Evolutionary conservation across 2,329 filamentous ascomycete species (phyloP).

Genomic region (Fusarium armeniacum): DNA sequence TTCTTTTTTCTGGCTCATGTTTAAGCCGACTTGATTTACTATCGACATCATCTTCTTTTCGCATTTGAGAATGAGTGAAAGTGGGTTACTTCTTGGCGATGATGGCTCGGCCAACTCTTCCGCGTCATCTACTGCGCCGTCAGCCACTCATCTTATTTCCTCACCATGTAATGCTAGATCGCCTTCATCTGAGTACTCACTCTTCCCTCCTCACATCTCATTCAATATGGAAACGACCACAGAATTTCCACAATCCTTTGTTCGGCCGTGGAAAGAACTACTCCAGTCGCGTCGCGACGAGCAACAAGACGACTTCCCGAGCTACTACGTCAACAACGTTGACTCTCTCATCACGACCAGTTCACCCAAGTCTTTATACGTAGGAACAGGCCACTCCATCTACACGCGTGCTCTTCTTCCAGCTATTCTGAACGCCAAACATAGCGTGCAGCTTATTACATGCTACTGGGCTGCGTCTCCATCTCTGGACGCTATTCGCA

Average conservation of each 20-base stretch:
- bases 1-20: background rate
- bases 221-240: slow-evolving; percentile 21
- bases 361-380: slow-evolving; percentile 61
- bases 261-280: slow-evolving; percentile 56
- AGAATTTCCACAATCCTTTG: slow-evolving; percentile 56
- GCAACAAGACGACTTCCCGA: slow-evolving; percentile 62
- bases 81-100: slow-evolving; percentile 36
- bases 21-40: background rate
- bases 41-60: background rate
- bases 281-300: slow-evolving; percentile 53
- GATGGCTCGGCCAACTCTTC: slow-evolving; percentile 11
- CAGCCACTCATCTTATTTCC: slow-evolving; percentile 6
- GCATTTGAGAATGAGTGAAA: background rate
- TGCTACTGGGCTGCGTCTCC: slow-evolving; percentile 84
- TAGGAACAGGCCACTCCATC: slow-evolving; percentile 71
- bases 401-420: slow-evolving; percentile 70
- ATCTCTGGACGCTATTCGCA: slow-evolving; percentile 69
- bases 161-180: background rate
- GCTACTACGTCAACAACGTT: slow-evolving; percentile 61
- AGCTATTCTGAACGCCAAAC: slow-evolving; percentile 70
- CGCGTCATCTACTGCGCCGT: slow-evolving; percentile 40
- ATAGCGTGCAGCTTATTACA: slow-evolving; percentile 81
- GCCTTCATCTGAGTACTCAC: background rate
- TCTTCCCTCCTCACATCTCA: background rate
- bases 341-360: slow-evolving; percentile 65